These are phyloP conservation scores for Penicillium sp. DNA, from an alignment of 2,329 filamentous ascomycete genomes.

Conservation along the genomic window DNA sequence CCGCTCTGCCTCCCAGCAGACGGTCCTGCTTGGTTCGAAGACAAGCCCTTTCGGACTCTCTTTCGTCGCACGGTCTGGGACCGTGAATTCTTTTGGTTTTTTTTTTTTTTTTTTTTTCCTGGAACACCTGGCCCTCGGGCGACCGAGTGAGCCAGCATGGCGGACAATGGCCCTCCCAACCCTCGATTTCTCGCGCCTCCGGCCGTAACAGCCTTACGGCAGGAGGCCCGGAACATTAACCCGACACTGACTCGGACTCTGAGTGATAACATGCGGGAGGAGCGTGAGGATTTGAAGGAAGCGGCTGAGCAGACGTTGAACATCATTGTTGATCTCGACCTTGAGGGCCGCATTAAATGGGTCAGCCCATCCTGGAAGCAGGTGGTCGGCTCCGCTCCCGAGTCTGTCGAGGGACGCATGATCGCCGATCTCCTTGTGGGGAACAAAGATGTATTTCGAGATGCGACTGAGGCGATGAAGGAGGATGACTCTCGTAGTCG, in stretches of 20 bases:
- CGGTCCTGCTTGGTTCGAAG: conserved; percentile 33
- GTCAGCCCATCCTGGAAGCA: conserved; percentile 95
- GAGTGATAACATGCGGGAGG: conserved; percentile 85
- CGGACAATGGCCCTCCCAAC: conserved; percentile 36
- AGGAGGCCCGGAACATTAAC: conserved; percentile 39
- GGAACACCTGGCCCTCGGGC: conserved; percentile 8
- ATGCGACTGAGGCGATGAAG: conserved; percentile 81
- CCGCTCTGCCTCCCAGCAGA: conserved; percentile 43
- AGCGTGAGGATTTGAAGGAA: conserved; percentile 88
- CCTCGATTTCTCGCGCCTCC: conserved; percentile 42
- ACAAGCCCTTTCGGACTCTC: conserved; percentile 11
- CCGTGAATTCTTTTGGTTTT: conserved; percentile 1
- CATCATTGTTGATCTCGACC: conserved; percentile 86
- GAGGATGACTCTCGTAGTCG: conserved; percentile 90
- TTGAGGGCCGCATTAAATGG: conserved; percentile 88
- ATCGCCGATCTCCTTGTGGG: conserved; percentile 78
- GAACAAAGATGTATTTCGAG: conserved; percentile 72
- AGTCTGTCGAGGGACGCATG: conserved; percentile 65
- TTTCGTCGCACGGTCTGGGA: conserved; percentile 6
- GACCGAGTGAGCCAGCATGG: conserved; percentile 33
- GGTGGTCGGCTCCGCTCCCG: conserved; percentile 73
- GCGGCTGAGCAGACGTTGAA: conserved; percentile 95
- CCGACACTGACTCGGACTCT: conserved; percentile 56
- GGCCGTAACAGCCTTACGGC: conserved; percentile 40
- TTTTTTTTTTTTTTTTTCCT: conserved; percentile 4